Conservation (phyloP, 2,329 filamentous ascomycete genomes). For the Gnomoniopsis sp. region DNA sequence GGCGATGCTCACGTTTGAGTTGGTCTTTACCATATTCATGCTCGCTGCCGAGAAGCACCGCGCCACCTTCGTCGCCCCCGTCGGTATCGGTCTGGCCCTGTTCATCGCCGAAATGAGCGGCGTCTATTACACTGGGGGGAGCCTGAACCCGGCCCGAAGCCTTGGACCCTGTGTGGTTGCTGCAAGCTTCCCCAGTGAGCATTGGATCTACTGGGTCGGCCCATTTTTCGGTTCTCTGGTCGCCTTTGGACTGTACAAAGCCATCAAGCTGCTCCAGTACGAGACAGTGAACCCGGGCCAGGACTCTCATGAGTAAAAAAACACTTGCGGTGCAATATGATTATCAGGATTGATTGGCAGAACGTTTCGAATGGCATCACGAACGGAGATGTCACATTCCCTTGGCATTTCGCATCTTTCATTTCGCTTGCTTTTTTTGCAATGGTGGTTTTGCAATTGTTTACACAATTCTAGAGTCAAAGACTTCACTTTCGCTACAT, state of each 20-base stretch:
- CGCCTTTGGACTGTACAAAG: neutral
- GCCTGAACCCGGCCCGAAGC: neutral
- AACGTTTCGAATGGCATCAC: no score
- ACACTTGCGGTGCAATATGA: no score
- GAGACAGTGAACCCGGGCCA: neutral
- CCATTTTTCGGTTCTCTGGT: neutral
- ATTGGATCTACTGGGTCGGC: conserved; percentile 38
- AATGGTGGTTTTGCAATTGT: no score
- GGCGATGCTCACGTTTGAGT: conserved; percentile 43
- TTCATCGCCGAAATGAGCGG: conserved; percentile 44
- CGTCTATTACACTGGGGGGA: conserved; percentile 45
- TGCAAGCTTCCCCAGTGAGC: conserved; percentile 30
- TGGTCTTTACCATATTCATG: conserved; percentile 49
- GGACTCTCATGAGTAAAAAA: neutral
- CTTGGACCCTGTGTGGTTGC: conserved; percentile 43
- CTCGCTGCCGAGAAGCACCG: conserved; percentile 48
- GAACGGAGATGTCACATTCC: no score
- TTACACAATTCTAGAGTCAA: no score
- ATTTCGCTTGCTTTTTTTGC: no score
- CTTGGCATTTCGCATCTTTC: no score
- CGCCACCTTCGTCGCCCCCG: conserved; percentile 43
- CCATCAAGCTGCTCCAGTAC: neutral
- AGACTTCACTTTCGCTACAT: no score
- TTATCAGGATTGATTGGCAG: no score
- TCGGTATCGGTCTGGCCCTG: conserved; percentile 44